Base-by-base conservation (phyloP, 129 eudicot species). In the Artemisia tridentata region DNA sequence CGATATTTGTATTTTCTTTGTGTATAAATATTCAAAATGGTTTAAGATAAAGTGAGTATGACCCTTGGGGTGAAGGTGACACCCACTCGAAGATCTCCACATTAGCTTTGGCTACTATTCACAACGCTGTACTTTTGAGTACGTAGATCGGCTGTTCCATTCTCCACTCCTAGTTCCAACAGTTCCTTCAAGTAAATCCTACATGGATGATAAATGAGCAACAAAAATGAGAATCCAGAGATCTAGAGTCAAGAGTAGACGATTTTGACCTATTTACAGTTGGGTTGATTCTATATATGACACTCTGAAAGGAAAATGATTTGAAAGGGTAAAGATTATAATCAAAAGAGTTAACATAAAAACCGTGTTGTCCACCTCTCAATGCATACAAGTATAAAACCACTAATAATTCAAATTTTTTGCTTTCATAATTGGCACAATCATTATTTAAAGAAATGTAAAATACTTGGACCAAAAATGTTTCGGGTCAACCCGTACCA, bases 171-270 rank as follows among this genome's bases (percentile, higher is more conserved):
- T 72, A 68, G 14, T 34, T 80, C 86, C 66, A 92, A 38, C 19
- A 92, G 51, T n/a, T 88, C 98, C 71, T 84, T 85, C 79, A 90
- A 55, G 82, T 87, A 90, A 34, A 90, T 83, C 50, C 97, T 90
- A 76, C 78, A 51, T 55, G 9, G 12, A 59, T 16, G 2, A 23
- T 0, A 3, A 41, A 41, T 20, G 45, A 43, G 75, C 10, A 41
- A 57, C 13, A 43, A 29, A 54, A 31, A 46, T 59, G 65, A 59
- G 45, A 7, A 60, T 60, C 45, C n/a, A 14, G 46, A 7, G 45
- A 11, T 0, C 45, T 38, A 38, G 45, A 38, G 45, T 48, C 3
- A 13, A 52, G 20, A 1, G 19, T 13, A 11, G 58, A 52, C 1
- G 16, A 15, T 52, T 20, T 56, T 14, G 1, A 56, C 34, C 62